Evolutionary conservation across 805 yeast species (phyloP).

Genomic region (Cyberlindnera galapagoensis): DNA sequence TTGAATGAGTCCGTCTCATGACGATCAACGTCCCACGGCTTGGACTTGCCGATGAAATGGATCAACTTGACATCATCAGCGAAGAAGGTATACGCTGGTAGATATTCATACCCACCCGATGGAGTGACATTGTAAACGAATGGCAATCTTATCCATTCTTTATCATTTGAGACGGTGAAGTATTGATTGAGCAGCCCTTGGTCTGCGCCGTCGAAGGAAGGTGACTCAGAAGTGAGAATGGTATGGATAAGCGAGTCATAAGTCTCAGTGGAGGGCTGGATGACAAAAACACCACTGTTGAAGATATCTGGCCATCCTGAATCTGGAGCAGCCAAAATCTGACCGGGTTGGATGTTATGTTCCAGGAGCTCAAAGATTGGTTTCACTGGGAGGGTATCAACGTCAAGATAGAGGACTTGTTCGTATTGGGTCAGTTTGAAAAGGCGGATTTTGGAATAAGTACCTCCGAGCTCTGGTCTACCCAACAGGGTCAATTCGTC

Average conservation of each 20-base stretch:
- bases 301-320: conserved; percentile 87
- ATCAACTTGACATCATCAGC: conserved; percentile 36
- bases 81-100: conserved; percentile 62
- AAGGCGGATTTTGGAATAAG: conserved; percentile 43
- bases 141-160: conserved; percentile 65
- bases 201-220: conserved; percentile 80
- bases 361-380: conserved; percentile 20
- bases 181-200: conserved; percentile 78
- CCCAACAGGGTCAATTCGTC: conserved; percentile 29
- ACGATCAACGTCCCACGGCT: conserved; percentile 42
- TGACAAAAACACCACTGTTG: conserved; percentile 66
- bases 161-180: conserved; percentile 29
- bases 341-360: conserved; percentile 15
- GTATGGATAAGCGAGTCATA: conserved; percentile 33
- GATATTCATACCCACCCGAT: conserved; percentile 58
- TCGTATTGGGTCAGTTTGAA: conserved; percentile 41
- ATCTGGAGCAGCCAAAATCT: conserved; percentile 53
- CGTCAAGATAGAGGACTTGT: conserved; percentile 53
- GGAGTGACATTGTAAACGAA: conserved; percentile 82
- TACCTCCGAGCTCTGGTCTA: conserved; percentile 46
- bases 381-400: conserved; percentile 50
- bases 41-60: conserved; percentile 61
- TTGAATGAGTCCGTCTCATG: conserved; percentile 13
- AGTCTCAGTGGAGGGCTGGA: conserved; percentile 42
- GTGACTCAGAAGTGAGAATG: conserved; percentile 21